phyloP scores from a whole-genome alignment of 768 basidiomycete genomes.

The Porphyrellus cyaneotinctus region DNA sequence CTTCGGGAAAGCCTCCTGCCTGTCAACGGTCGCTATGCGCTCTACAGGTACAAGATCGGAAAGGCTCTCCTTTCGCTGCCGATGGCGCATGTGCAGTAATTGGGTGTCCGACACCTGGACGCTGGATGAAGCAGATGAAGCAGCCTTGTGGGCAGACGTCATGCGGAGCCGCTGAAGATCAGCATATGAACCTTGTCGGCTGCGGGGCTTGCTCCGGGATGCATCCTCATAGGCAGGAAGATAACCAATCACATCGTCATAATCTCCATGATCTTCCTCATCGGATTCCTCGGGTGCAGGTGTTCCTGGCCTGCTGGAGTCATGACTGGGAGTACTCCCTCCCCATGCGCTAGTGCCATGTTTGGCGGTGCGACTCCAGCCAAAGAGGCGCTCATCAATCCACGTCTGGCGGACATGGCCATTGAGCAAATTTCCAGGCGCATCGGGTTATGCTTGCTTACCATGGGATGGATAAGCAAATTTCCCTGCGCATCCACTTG shows the following conservation, averaged over 20 bases:
- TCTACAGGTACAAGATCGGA: constrained; percentile 60
- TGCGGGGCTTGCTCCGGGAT: constrained; percentile 44
- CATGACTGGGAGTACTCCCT: constrained; percentile 49
- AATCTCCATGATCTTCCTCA: constrained; percentile 86
- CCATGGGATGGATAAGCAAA: constrained; percentile 85
- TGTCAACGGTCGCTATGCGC: constrained; percentile 58
- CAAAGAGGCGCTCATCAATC: constrained; percentile 92
- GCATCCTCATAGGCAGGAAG: constrained; percentile 50
- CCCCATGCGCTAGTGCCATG: constrained; percentile 90
- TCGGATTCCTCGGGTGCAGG: constrained; percentile 81
- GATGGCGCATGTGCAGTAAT: constrained; percentile 45
- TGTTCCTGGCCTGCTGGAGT: constrained; percentile 59
- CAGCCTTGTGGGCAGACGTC: constrained; percentile 19
- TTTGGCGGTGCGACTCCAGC: constrained; percentile 76
- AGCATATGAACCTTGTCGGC: constrained; percentile 74
- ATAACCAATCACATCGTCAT: constrained; percentile 79
- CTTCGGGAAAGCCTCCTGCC: constrained; percentile 52
- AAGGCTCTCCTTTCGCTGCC: constrained; percentile 59
- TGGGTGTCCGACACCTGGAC: constrained; percentile 33
- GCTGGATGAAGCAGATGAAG: constrained; percentile 13
- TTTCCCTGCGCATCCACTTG: constrained; percentile 85
- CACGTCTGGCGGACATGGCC: constrained; percentile 49
- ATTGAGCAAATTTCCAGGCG: background rate
- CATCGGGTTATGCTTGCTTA: constrained; percentile 32
- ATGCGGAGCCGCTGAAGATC: constrained; percentile 68